A percentile compares a stretch with the other conserved stretches of the same genome.
Conservation (phyloP, 306 rosid genomes). For the Parietaria judaica region DNA sequence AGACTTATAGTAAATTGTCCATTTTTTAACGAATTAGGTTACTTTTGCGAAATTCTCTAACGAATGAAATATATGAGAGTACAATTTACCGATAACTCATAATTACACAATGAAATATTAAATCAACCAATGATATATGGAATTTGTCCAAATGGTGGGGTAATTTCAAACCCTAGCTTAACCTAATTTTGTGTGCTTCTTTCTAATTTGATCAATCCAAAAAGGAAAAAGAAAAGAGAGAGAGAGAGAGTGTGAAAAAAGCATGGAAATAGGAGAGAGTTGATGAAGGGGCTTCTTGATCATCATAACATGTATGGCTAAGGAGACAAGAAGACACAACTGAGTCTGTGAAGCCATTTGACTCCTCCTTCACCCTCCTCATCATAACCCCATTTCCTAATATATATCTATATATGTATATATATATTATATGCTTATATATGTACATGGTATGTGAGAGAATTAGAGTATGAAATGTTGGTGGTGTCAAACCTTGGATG, state of each 20-base stretch:
- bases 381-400: conserved; percentile 33
- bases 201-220: conserved; percentile 22
- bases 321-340: conserved; percentile 76
- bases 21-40: too few relatives aligned
- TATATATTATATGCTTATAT: neutral
- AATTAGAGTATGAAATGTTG: conserved; percentile 22
- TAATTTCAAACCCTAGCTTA: conserved; percentile 16
- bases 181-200: conserved; percentile 2
- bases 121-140: conserved; percentile 31
- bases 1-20: too few relatives aligned
- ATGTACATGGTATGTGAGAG: neutral
- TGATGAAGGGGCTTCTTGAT: conserved; percentile 25
- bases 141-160: conserved; percentile 37
- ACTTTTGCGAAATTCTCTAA: too few relatives aligned
- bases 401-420: conserved; percentile 17
- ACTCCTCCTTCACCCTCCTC: conserved; percentile 42
- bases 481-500: conserved; percentile 64
- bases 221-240: neutral
- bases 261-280: conserved; percentile 14
- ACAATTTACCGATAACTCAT: too few relatives aligned
- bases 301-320: conserved; percentile 33
- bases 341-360: conserved; percentile 65
- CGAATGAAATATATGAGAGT: too few relatives aligned
- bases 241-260: conserved; percentile 24
- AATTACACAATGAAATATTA: neutral